Percentiles rank a stretch among this genome's conserved stretches.
phyloP scores from a whole-genome alignment of 768 basidiomycete genomes.

The Mycena olivaceomarginata region DNA sequence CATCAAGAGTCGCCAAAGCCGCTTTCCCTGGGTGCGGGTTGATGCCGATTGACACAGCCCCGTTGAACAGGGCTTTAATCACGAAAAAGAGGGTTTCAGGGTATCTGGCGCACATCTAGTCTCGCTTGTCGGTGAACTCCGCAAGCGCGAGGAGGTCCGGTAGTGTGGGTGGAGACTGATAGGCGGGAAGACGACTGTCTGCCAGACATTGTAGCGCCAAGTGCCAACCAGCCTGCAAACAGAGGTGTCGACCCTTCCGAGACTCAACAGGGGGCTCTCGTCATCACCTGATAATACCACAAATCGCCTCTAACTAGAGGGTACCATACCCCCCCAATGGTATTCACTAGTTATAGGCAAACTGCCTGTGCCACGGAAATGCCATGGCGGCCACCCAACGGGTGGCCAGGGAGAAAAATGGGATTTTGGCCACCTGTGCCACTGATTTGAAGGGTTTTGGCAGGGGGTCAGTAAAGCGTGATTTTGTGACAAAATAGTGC shows the following conservation, averaged over 20 bases:
- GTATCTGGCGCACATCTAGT: slow-evolving; percentile 5
- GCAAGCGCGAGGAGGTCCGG: slow-evolving; percentile 20
- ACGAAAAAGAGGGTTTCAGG: slow-evolving; percentile 17
- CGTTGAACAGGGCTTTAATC: not conserved
- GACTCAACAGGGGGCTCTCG: not conserved
- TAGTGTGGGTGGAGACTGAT: not conserved
- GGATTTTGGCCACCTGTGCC: too few relatives aligned
- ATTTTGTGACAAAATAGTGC: too few relatives aligned
- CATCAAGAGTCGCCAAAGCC: not conserved
- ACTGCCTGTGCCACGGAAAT: too few relatives aligned
- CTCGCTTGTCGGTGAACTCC: slow-evolving; percentile 12
- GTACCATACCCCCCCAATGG: too few relatives aligned
- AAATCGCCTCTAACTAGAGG: too few relatives aligned
- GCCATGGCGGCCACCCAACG: too few relatives aligned
- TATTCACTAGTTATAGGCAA: too few relatives aligned
- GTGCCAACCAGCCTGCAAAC: slow-evolving; percentile 11
- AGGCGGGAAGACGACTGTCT: slow-evolving; percentile 9
- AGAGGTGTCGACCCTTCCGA: not conserved
- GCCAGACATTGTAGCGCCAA: slow-evolving; percentile 24
- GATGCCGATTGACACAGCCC: not conserved
- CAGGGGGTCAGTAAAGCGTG: too few relatives aligned
- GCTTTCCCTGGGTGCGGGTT: not conserved
- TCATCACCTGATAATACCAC: too few relatives aligned
- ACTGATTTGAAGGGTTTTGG: too few relatives aligned
- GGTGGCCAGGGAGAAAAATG: too few relatives aligned